Evolutionary conservation across 2,329 filamentous ascomycete species (phyloP).

Genomic region (Allantophomopsis lycopodina): DNA sequence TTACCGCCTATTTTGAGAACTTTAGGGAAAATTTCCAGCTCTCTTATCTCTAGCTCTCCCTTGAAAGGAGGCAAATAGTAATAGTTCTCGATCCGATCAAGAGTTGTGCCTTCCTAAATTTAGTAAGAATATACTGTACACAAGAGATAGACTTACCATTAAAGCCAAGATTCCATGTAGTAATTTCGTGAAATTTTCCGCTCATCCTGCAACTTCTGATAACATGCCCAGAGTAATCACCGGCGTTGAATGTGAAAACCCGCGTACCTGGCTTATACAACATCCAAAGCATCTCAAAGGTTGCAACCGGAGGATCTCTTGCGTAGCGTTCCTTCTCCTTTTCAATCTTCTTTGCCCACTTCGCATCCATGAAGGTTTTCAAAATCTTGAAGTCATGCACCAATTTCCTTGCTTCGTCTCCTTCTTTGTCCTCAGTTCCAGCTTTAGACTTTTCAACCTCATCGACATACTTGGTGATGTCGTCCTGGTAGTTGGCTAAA

Average conservation of each 20-base stretch:
- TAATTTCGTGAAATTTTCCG: not conserved
- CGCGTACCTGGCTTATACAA: not conserved
- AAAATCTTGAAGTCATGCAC: too few species aligned
- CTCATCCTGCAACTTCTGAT: not conserved
- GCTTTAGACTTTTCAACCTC: too few species aligned
- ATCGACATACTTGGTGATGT: too few species aligned
- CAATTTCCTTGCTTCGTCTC: too few species aligned
- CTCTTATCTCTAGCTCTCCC: not conserved
- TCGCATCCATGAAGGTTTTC: too few species aligned
- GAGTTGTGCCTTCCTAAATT: too few species aligned
- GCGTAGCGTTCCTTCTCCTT: not conserved
- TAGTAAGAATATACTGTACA: too few species aligned
- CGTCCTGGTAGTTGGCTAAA: too few species aligned
- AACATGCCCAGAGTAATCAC: not conserved
- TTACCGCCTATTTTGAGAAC: too few species aligned
- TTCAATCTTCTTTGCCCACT: not conserved
- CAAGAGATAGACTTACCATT: not conserved
- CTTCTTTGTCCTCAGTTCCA: too few species aligned
- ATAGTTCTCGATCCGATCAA: not conserved
- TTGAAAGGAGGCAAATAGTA: not conserved
- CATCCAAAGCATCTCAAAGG: not conserved
- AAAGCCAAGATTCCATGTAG: not conserved
- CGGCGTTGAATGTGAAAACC: not conserved
- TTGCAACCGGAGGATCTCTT: not conserved
- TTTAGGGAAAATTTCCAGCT: not conserved